phyloP scores from a whole-genome alignment of 106 monocot genomes.

The Narthecium ossifragum region DNA sequence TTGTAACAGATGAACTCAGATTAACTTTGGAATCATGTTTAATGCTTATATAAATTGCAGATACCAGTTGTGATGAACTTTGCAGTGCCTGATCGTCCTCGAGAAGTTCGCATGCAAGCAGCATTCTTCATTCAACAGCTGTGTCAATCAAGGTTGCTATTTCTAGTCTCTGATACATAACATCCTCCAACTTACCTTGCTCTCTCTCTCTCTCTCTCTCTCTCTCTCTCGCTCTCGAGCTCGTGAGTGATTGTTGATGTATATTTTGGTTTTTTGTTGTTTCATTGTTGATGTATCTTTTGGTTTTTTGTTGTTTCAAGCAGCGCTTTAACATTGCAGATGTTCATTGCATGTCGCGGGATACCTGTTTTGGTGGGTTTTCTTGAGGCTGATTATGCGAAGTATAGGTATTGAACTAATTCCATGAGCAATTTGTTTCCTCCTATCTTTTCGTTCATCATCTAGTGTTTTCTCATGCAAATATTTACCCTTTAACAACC shows the following conservation, averaged over 20 bases:
- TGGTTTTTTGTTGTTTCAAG: not conserved
- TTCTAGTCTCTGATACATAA: too few relatives aligned
- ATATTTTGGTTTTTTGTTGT: too few relatives aligned
- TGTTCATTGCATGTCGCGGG: constrained; percentile 93
- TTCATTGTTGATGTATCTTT: too few relatives aligned
- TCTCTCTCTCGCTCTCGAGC: too few relatives aligned
- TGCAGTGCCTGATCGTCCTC: constrained; percentile 57
- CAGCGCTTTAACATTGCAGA: constrained; percentile 84
- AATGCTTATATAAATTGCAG: constrained; percentile 31
- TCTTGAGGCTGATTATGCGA: constrained; percentile 94
- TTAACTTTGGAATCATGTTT: not conserved
- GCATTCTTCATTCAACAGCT: constrained; percentile 87
- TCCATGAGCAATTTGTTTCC: too few relatives aligned
- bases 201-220: too few relatives aligned
- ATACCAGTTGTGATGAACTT: constrained; percentile 88
- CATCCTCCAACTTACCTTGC: too few relatives aligned
- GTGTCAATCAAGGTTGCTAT: constrained; percentile 73
- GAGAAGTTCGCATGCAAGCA: constrained; percentile 91
- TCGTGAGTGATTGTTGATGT: too few relatives aligned
- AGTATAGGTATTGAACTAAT: constrained; percentile 62
- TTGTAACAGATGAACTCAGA: not conserved
- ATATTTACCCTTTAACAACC: too few relatives aligned
- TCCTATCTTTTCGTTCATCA: too few relatives aligned
- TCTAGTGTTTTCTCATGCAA: too few relatives aligned
- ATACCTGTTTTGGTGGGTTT: constrained; percentile 83